Percentiles rank a stretch among this genome's conserved stretches.
These are phyloP conservation scores for Amylocarpus encephaloides DNA, from an alignment of 2,329 filamentous ascomycete genomes.

Conservation along the genomic window DNA sequence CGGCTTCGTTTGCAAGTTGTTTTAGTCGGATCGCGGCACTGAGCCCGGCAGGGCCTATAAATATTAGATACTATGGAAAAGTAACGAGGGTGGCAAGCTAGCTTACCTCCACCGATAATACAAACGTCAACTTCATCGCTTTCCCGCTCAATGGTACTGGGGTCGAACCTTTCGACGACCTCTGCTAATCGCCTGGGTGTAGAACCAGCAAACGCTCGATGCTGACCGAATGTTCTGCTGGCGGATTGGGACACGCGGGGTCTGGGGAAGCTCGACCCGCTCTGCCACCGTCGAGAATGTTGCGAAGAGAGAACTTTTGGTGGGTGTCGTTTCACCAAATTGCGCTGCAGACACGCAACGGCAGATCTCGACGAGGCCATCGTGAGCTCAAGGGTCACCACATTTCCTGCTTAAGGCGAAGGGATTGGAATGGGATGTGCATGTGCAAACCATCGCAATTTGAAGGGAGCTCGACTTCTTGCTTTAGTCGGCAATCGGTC, in stretches of 20 bases:
- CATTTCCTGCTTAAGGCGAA: slow-evolving; percentile 19
- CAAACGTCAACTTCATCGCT: slow-evolving; percentile 93
- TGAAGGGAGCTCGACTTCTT: not conserved
- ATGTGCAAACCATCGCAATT: not conserved
- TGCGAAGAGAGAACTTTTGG: slow-evolving; percentile 15
- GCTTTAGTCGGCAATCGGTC: not conserved
- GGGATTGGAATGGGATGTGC: not conserved
- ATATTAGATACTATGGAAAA: slow-evolving; percentile 10
- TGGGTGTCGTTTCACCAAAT: slow-evolving; percentile 17
- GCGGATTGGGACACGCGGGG: slow-evolving; percentile 16
- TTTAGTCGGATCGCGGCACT: slow-evolving; percentile 91
- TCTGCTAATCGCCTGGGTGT: slow-evolving; percentile 36
- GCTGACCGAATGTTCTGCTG: slow-evolving; percentile 20
- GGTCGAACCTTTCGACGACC: slow-evolving; percentile 56
- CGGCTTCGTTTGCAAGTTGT: slow-evolving; percentile 88
- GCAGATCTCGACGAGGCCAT: slow-evolving; percentile 28
- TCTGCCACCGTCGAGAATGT: slow-evolving; percentile 15
- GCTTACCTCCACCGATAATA: slow-evolving; percentile 79
- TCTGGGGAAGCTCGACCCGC: slow-evolving; percentile 15
- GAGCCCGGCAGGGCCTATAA: slow-evolving; percentile 74
- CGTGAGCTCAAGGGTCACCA: slow-evolving; percentile 21
- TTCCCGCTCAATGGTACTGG: slow-evolving; percentile 69
- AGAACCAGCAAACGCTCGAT: slow-evolving; percentile 40
- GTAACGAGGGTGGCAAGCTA: slow-evolving; percentile 17
- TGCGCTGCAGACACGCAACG: slow-evolving; percentile 24